Percentiles rank a stretch among this genome's conserved stretches.
Conservation (phyloP, 2,329 filamentous ascomycete species). For the Monosporascus sp. region DNA sequence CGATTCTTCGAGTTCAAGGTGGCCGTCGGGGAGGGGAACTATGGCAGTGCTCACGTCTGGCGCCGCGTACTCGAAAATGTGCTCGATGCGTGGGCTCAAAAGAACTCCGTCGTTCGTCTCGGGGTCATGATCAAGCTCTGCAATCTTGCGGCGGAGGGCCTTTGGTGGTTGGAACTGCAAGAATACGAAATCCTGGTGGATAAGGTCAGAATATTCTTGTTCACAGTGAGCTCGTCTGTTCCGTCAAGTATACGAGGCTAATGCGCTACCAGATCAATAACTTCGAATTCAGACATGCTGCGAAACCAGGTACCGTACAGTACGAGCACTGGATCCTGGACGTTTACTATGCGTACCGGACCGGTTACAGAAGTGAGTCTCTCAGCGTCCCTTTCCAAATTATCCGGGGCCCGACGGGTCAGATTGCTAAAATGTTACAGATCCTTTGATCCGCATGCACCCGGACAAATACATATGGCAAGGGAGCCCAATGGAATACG, state of each 20-base stretch:
- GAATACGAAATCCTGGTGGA: constrained; percentile 16
- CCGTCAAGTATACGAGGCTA: background rate
- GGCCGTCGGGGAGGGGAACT: constrained; percentile 22
- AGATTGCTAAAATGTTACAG: constrained; percentile 7
- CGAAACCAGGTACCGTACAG: constrained; percentile 15
- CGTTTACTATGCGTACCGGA: constrained; percentile 18
- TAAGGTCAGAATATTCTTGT: constrained; percentile 11
- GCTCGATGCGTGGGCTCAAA: constrained; percentile 18
- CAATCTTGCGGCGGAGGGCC: constrained; percentile 9
- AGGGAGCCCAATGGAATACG: constrained; percentile 21
- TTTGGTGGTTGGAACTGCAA: constrained; percentile 18
- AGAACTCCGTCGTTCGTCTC: constrained; percentile 22
- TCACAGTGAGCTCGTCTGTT: background rate
- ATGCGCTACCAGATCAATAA: constrained; percentile 14
- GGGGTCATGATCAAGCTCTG: constrained; percentile 27
- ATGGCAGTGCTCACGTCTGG: constrained; percentile 24
- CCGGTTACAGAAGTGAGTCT: constrained; percentile 21
- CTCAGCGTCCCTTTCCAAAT: background rate
- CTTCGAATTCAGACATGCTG: constrained; percentile 20
- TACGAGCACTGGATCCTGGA: constrained; percentile 26
- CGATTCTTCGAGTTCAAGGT: constrained; percentile 26
- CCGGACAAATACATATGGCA: constrained; percentile 25
- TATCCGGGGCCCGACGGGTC: constrained; percentile 5
- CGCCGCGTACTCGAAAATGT: constrained; percentile 19
- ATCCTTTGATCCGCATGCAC: constrained; percentile 21